phyloP scores from a whole-genome alignment of 2,329 filamentous ascomycete genomes.

The Alternaria hordeiaustralica region DNA sequence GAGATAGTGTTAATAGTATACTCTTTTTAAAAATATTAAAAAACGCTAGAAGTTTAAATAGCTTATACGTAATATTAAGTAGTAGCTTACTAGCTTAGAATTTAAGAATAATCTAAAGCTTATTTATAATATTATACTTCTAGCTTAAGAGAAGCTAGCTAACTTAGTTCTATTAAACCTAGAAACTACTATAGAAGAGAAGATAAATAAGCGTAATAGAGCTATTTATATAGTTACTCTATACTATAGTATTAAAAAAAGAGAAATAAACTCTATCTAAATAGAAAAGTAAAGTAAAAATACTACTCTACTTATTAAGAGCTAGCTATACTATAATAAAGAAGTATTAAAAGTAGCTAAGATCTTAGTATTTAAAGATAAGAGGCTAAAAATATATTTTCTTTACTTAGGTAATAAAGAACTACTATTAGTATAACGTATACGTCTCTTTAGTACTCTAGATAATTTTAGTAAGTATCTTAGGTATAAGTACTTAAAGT shows the following conservation, averaged over 20 bases:
- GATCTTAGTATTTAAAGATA: slow-evolving; percentile 17
- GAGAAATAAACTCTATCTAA: slow-evolving; percentile 3
- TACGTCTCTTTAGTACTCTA: slow-evolving; percentile 13
- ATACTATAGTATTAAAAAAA: slow-evolving; percentile 19
- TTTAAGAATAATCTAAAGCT: slow-evolving; percentile 8
- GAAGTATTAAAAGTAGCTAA: slow-evolving; percentile 19
- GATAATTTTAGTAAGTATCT: slow-evolving; percentile 24
- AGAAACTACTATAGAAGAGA: slow-evolving; percentile 7
- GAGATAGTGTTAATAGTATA: slow-evolving; percentile 9
- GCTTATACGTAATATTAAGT: slow-evolving; percentile 20
- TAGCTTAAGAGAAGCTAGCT: slow-evolving; percentile 10
- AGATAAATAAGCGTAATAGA: slow-evolving; percentile 4
- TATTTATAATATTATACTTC: slow-evolving; percentile 5
- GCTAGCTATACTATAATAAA: slow-evolving; percentile 8
- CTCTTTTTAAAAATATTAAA: slow-evolving; percentile 2
- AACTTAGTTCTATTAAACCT: neutral
- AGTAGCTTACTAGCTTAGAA: slow-evolving; percentile 22
- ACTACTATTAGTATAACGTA: slow-evolving; percentile 5
- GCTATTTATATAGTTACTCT: slow-evolving; percentile 8
- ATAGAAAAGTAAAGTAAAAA: neutral
- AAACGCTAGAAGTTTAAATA: slow-evolving; percentile 12
- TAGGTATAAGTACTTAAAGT: slow-evolving; percentile 13
- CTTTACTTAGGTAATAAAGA: slow-evolving; percentile 18
- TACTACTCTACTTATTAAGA: slow-evolving; percentile 3
- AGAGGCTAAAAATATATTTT: slow-evolving; percentile 23